A percentile compares a stretch with the other conserved stretches of the same genome.
phyloP scores from a whole-genome alignment of 441 rosid species.

The Geranium incanum region DNA sequence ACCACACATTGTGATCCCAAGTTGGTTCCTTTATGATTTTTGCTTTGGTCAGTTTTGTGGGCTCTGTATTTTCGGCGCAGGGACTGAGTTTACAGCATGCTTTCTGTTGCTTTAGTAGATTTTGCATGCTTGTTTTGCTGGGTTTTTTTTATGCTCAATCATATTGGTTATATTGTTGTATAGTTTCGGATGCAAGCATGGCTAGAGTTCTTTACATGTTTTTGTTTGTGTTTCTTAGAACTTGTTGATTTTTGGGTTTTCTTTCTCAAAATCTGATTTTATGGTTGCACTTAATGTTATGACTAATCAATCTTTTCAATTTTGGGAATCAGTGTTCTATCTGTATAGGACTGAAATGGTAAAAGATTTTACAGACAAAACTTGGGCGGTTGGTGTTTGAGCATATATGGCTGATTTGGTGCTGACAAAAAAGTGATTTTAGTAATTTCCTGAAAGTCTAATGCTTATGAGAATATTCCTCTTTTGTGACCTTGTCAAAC shows the following conservation, averaged over 20 bases:
- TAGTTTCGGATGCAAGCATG: not conserved
- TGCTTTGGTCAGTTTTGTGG: not conserved
- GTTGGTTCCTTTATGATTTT: not conserved
- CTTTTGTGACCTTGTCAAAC: not conserved
- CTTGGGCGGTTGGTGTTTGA: not conserved
- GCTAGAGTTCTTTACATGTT: not conserved
- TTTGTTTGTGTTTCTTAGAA: not conserved
- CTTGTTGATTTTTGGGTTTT: not conserved
- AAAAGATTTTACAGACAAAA: too few species aligned
- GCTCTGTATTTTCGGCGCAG: not conserved
- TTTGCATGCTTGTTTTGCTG: not conserved
- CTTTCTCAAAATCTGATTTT: not conserved
- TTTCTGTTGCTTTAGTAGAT: not conserved
- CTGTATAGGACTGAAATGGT: not conserved
- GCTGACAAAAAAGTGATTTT: not conserved
- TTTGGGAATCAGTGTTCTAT: not conserved
- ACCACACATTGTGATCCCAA: not conserved
- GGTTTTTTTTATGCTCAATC: not conserved
- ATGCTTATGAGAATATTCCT: not conserved
- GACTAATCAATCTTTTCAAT: not conserved
- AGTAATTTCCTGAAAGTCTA: not conserved
- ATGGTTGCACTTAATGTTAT: not conserved
- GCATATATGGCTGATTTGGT: not conserved
- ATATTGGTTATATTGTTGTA: not conserved
- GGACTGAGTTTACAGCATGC: not conserved